Base-by-base conservation (phyloP, 2,329 filamentous ascomycete genomes). In the Talaromyces marneffei region DNA sequence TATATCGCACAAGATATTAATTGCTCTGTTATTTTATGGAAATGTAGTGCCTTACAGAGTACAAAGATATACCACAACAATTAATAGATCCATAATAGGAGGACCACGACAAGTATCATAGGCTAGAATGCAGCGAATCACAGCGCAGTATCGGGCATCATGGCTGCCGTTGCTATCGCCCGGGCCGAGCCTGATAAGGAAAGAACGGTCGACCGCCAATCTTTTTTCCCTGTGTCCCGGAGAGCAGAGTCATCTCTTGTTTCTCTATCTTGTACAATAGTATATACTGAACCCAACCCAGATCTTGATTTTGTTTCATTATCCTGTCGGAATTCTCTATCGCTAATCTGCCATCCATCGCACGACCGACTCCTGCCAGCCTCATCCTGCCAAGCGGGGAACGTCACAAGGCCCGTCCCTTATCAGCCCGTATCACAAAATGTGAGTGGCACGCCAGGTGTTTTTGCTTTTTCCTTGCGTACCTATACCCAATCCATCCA, bases 401-500 rank as follows among this genome's bases (percentile, higher is more conserved):
- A 44, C 48, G 44, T 62, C 60, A 55, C 56, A 54, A 62, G 60
- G 48, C 37, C 46, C 53, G 20, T 31, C 31, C 29, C 48, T 62
- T 59, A 59, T 62, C 60, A 59, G 48, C 29, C 39, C 35, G 46
- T 50, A 59, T 54, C 60, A 62, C 56, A 57, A 39, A 42, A 35
- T 44, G 60, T 62, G 48, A 62, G 60, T 62, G 20, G 40, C 46
- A 59, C 46, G 33, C 23, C 48, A 23, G 18, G 48, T 46, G 20
- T 59, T 27, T 29, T 62, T 55, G 56, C 60, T 55, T 62, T 55
- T 59, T 59, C 37, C 53, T 25, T 55, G 55, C 54, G 44, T 48
- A 16, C 44, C 42, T 37, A 48, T 58, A 46, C 55, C 46, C 60
- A 44, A 20, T 33, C 16, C 20, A 46, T 46, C 37, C 7, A 46